A percentile compares a stretch with the other conserved stretches of the same genome.
Evolutionary conservation across 2,329 filamentous ascomycete species (phyloP).

Genomic region (Aspergillus quadrilineatus): DNA sequence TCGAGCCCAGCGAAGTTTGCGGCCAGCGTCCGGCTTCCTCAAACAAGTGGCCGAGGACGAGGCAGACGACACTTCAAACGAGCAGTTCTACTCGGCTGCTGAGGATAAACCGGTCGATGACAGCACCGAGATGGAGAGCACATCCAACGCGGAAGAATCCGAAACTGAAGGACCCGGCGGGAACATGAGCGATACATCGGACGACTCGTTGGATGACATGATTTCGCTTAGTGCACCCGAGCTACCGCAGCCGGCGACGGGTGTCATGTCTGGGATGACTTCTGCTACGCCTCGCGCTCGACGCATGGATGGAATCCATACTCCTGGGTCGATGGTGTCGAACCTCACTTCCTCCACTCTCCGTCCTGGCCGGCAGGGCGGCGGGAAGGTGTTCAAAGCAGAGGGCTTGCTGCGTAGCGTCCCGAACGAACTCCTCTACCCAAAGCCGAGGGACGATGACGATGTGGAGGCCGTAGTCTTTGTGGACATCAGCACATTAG

Average conservation of each 20-base stretch:
- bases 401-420: constrained; percentile 73
- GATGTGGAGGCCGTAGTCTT: constrained; percentile 85
- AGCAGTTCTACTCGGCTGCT: constrained; percentile 88
- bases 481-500: constrained; percentile 80
- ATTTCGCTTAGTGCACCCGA: constrained; percentile 82
- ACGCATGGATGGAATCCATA: constrained; percentile 71
- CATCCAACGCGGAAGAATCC: constrained; percentile 59
- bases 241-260: constrained; percentile 73
- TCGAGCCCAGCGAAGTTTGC: constrained; percentile 44
- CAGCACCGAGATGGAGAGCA: constrained; percentile 51
- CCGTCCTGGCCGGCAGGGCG: constrained; percentile 65
- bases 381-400: constrained; percentile 77
- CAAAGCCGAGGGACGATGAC: constrained; percentile 78
- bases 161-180: constrained; percentile 55
- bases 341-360: constrained; percentile 82
- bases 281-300: constrained; percentile 77
- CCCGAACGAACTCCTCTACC: constrained; percentile 76
- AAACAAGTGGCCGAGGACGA: constrained; percentile 60
- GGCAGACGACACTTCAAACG: constrained; percentile 80
- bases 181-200: constrained; percentile 73
- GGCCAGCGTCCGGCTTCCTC: constrained; percentile 52
- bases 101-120: constrained; percentile 63
- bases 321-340: constrained; percentile 85
- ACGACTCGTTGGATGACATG: constrained; percentile 90
- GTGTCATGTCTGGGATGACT: constrained; percentile 75